Base-by-base conservation (phyloP, 2,329 filamentous ascomycete genomes). In the Stemphylium vesicarium region DNA sequence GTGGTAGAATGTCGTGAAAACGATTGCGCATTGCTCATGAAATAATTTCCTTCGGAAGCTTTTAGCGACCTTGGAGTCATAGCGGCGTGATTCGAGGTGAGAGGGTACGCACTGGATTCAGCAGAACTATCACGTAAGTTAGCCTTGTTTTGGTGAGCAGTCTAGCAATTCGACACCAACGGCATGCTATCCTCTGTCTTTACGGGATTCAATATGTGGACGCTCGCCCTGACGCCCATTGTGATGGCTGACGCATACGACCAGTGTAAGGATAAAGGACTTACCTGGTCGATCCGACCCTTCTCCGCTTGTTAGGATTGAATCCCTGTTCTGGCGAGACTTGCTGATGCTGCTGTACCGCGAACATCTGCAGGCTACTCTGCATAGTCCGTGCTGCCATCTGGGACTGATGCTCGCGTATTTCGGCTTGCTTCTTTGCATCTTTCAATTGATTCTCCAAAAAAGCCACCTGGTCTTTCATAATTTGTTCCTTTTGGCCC, bases 181-280 rank as follows among this genome's bases (percentile, higher is more conserved):
- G 72, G 71, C 56, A 44, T 76, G 13, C 16, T 76, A 20, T 66
- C 70, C 13, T 64, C 67, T n/a, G 16, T 74, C 32, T 44, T 74
- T 50, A 70, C 66, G 50, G 64, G 67, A 56, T 49, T 75, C 58
- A 73, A 55, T 33, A 50, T 64, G 15, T 69, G 69, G 66, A 65
- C 65, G 57, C 55, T 72, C 29, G 52, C 53, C 40, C 86, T 86
- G 81, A 88, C 88, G 58, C 81, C 91, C 62, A 65, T 90, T 31
- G 74, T 93, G 62, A 91, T 91, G 13, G 60, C 95, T 45, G 74
- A 97, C 53, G 84, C 87, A 57, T 98, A 97, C 76, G 94, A 98
- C 78, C 94, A 98, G 81, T 81, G 94, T 96, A 82, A n/a, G n/a
- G n/a, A n/a, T 12, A 11, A 29, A 2, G 12, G 16, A 29, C 35